Conservation (phyloP, 2,329 filamentous ascomycete genomes). For the Diaporthe amygdali region DNA sequence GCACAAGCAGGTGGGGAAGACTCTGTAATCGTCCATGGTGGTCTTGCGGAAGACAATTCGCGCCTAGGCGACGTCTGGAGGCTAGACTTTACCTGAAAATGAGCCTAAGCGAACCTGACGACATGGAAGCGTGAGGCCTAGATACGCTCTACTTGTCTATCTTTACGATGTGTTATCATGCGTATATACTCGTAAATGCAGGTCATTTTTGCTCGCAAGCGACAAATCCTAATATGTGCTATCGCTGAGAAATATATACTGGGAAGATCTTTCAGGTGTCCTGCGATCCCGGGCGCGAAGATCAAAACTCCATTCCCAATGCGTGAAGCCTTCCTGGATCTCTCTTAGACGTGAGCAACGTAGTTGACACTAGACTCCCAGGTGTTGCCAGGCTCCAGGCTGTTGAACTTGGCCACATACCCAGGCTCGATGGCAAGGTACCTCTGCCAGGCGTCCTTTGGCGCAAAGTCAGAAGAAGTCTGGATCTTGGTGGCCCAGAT, state of each 20-base stretch:
- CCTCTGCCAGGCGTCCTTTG: constrained; percentile 15
- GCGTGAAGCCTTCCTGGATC: fast-evolving
- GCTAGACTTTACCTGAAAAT: neutral
- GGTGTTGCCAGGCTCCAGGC: neutral
- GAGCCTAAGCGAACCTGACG: neutral
- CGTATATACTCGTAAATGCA: too few species aligned
- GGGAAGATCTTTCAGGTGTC: neutral
- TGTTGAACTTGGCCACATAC: neutral
- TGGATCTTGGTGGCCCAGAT: constrained; percentile 13
- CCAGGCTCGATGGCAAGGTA: constrained; percentile 17
- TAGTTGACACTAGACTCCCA: constrained; percentile 12
- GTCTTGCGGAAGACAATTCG: neutral
- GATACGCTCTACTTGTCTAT: neutral
- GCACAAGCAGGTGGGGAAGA: neutral
- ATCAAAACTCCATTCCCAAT: too few species aligned
- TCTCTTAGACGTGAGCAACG: neutral
- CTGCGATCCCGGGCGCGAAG: too few species aligned
- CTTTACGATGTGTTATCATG: constrained; percentile 7
- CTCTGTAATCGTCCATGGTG: neutral
- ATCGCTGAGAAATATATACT: neutral
- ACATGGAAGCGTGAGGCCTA: neutral
- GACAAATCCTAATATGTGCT: neutral
- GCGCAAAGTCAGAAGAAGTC: neutral
- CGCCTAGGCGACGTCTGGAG: neutral
- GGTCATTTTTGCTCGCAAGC: too few species aligned